Evolutionary conservation across 768 basidiomycete genomes (phyloP), one percentile per base, ranked within the genome.

Genomic region (Amanita thiersii): DNA sequence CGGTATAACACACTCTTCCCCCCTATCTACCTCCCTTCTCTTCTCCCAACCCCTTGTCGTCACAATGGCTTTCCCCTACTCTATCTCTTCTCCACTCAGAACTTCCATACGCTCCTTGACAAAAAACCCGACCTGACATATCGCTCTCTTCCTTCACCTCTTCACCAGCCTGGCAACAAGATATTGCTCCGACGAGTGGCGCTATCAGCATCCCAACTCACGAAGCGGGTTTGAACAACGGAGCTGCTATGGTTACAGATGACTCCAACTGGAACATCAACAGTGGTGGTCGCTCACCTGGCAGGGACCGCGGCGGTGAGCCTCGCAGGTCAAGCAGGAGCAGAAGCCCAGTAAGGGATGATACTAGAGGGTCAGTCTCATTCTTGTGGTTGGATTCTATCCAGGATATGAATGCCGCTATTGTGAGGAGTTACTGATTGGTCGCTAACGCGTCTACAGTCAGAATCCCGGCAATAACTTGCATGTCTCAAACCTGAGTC

Each of bases 101-200:
- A 37, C 53, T 59, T 38, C 58, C 56, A 64, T 55, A 61, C 58
- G 55, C 56, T 56, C 49, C 53, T 61, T 50, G n/a, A n/a, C n/a
- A n/a, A n/a, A 61, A 47, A 61, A 57, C 45, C 56, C 64, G 57
- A 58, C 65, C 64, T 66, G 56, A 67, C 61, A 39, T 58, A 59
- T 55, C 53, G 39, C 53, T 56, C 26, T 55, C 50, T 53, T 46
- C 47, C 44, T 58, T 62, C 54, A 54, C 52, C 47, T 53, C 47
- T 54, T 57, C 58, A 58, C 60, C 77, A 86, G 85, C 85, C 56
- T 86, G 84, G 85, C 82, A 85, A 65, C 81, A 83, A 77, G 85
- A 87, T 50, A 84, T 85, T 48, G 84, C 80, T 24, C 79, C 84
- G 42, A 65, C 79, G 6, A 69, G 58, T 53, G 64, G 60, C 44